Conservation (phyloP, 495 filamentous ascomycete species). For the Elasticomyces elasticus region DNA sequence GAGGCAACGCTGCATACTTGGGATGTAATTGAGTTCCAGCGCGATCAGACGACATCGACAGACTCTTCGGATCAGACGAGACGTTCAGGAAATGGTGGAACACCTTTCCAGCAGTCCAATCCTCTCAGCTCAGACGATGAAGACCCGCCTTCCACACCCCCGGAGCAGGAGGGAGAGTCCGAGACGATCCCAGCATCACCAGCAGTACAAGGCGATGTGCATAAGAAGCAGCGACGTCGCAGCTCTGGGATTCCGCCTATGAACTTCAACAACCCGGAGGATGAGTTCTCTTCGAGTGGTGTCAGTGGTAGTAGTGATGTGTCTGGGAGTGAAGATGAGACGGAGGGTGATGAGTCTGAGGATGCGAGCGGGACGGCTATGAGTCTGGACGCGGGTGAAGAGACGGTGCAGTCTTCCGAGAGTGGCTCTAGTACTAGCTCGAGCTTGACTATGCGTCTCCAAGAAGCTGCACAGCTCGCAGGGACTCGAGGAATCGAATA, state of each 20-base stretch:
- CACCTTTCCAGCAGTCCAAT: constrained; percentile 40
- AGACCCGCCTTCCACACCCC: constrained; percentile 57
- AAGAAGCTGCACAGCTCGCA: constrained; percentile 62
- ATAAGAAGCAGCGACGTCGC: constrained; percentile 54
- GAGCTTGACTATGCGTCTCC: constrained; percentile 66
- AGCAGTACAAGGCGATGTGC: constrained; percentile 56
- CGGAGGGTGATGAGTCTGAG: constrained; percentile 10
- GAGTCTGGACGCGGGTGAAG: constrained; percentile 25
- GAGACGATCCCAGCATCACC: constrained; percentile 43
- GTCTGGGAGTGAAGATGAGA: constrained; percentile 17
- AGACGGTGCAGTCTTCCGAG: constrained; percentile 16
- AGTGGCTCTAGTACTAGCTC: constrained; percentile 50
- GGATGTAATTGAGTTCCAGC: constrained; percentile 83
- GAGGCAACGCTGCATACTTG: constrained; percentile 97
- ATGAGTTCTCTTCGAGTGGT: constrained; percentile 64
- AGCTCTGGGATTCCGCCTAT: constrained; percentile 54
- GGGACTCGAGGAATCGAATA: constrained; percentile 53
- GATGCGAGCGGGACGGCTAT: constrained; percentile 25
- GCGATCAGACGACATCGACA: constrained; percentile 79
- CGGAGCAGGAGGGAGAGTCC: constrained; percentile 51
- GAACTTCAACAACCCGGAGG: constrained; percentile 52
- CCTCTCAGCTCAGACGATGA: constrained; percentile 38
- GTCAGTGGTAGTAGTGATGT: constrained; percentile 53
- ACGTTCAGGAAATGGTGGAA: constrained; percentile 35
- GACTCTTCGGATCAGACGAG: constrained; percentile 60